Evolutionary conservation across 2,329 filamentous ascomycete genomes (phyloP), one percentile per base, ranked within the genome.

Genomic region (Exophiala dermatitidis): DNA sequence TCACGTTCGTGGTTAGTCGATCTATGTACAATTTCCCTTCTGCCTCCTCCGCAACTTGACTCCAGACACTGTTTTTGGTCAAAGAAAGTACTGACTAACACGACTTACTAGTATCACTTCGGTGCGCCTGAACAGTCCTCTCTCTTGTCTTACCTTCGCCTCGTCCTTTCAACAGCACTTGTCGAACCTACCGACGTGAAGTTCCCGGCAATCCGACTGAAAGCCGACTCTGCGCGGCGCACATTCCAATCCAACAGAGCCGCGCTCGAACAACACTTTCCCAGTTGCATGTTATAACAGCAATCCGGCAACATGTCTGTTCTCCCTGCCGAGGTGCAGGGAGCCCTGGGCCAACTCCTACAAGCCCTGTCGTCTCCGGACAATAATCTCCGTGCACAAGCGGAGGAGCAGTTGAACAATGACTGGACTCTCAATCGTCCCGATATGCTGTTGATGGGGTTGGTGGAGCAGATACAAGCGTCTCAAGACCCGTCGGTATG

Each of bases 371-470:
- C 93, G 74, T 91, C 88, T 45, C 75, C 89, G 64, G 91, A 98
- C 74, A 98, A 98, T 74, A 77, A 78, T 54, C 79, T 88, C 64
- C 85, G 93, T 68, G 82, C 86, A 31, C 83, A 88, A 70, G 91
- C 91, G 48, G 93, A 98, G 72, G 88, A 94, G 61, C 86, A 90
- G 69, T 77, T 98, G 59, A 88, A 89, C 70, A 88, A 82, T 72
- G 90, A 90, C 77, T 98, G 93, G 93, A 86, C 90, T 34, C 75
- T 76, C 58, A 79, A 82, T 53, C 82, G 86, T 57, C 90, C 93
- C 34, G 90, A 96, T 66, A 79, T 95, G 63, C 77, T 97, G 63
- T 75, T 98, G 68, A 93, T 97, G 86, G 93, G 90, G 61, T 76
- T 98, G 64, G 90, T 86, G 38, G 93, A 97, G 74, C 91, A 97